Percentiles rank a stretch among this genome's conserved stretches.
Evolutionary conservation across 2,329 filamentous ascomycete species (phyloP).

Genomic region (Xylaria polymorpha): DNA sequence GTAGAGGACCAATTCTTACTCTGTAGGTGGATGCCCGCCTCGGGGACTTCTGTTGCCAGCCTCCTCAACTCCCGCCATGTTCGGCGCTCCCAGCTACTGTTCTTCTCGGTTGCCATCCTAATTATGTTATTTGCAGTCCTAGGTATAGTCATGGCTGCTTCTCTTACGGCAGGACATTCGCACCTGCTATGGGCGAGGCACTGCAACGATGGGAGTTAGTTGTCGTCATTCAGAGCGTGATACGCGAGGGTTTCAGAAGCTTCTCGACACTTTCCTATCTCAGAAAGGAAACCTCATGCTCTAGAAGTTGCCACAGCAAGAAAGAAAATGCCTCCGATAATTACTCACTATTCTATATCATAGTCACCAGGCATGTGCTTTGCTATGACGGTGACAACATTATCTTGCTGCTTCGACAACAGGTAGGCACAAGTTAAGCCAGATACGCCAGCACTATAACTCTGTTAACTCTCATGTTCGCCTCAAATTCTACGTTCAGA

Average conservation of each 20-base stretch:
- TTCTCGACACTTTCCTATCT: no score
- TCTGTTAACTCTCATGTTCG: constrained; percentile 13
- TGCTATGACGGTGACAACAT: constrained; percentile 74
- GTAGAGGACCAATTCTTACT: constrained; percentile 40
- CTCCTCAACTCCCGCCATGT: constrained; percentile 49
- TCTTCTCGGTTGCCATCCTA: constrained; percentile 47
- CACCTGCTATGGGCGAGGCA: constrained; percentile 65
- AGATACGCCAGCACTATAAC: constrained; percentile 49
- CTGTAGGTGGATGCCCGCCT: constrained; percentile 51
- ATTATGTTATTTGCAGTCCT: constrained; percentile 20
- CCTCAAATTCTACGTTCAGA: background rate
- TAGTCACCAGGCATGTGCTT: constrained; percentile 71
- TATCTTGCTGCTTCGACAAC: constrained; percentile 49
- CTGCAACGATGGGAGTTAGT: no score
- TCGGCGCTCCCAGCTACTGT: constrained; percentile 49
- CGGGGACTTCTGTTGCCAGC: constrained; percentile 49
- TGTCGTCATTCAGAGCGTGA: no score
- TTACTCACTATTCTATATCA: constrained; percentile 77
- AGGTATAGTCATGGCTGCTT: background rate
- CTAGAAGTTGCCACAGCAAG: no score
- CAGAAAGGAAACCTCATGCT: no score
- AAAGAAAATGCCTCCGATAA: no score
- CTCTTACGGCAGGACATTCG: constrained; percentile 50
- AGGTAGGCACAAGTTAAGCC: constrained; percentile 51
- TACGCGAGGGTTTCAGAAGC: no score